A percentile compares a stretch with the other conserved stretches of the same genome.
These are phyloP conservation scores for Pseudocercospora cruenta DNA, from an alignment of 2,329 filamentous ascomycete genomes.

Conservation along the genomic window DNA sequence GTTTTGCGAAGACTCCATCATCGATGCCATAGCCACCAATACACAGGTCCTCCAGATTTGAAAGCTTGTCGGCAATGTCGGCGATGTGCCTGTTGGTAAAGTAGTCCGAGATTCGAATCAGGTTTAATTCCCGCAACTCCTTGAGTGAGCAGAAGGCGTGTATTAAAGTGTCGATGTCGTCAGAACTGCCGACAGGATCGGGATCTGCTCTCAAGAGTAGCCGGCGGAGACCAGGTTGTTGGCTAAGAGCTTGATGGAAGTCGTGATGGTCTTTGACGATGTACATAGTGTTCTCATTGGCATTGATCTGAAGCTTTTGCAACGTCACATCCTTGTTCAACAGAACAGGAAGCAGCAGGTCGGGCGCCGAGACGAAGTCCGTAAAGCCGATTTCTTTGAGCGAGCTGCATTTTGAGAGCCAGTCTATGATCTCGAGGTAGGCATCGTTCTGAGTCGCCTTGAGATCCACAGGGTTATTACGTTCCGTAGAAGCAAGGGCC, in stretches of 20 bases:
- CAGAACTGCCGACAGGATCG: constrained; percentile 47
- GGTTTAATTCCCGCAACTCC: constrained; percentile 57
- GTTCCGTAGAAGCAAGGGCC: constrained; percentile 51
- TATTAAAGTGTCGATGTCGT: constrained; percentile 55
- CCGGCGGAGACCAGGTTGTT: constrained; percentile 54
- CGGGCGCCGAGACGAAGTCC: constrained; percentile 56
- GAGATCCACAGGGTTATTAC: constrained; percentile 45
- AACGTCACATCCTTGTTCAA: constrained; percentile 53
- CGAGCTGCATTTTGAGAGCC: constrained; percentile 58
- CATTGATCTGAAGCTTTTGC: constrained; percentile 50
- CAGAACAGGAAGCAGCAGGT: constrained; percentile 57
- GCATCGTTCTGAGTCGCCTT: constrained; percentile 58
- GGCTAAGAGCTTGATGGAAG: constrained; percentile 58
- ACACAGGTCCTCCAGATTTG: constrained; percentile 58
- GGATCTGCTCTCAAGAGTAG: constrained; percentile 53
- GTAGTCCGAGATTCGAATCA: constrained; percentile 56
- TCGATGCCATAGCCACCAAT: constrained; percentile 60
- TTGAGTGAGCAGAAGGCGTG: constrained; percentile 56
- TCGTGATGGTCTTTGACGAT: constrained; percentile 51
- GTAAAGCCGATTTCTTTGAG: constrained; percentile 57
- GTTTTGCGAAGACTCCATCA: constrained; percentile 51
- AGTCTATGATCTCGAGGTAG: constrained; percentile 56
- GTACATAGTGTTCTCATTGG: constrained; percentile 48
- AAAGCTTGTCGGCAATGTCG: constrained; percentile 50
- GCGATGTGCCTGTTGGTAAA: constrained; percentile 57